Evolutionary conservation across 176 grass and related monocot genomes (phyloP), one percentile per base, ranked within the genome.

Genomic region (Aegilops speltoides): DNA sequence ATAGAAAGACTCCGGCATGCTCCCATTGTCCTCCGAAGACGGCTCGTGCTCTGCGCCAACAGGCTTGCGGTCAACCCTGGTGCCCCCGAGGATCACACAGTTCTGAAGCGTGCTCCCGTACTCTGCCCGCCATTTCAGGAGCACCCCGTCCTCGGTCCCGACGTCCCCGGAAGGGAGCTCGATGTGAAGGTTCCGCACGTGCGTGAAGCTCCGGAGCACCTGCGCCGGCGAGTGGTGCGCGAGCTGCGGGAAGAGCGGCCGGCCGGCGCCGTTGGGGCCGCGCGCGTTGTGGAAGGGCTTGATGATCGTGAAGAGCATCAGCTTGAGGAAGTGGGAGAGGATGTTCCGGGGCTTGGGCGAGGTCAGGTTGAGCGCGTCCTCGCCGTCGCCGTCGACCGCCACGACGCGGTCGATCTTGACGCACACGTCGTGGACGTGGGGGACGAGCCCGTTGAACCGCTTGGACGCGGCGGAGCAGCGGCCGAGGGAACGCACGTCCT

Each of bases 1-100:
- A 69, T 94, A 94, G 91, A 98, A 96, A 26, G 96, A 98, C 79
- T 98, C 96, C 3, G 93, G 93, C 83, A 98, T 98, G 90, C 90
- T 96, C 36, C 93, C 93, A 73, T 93, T 94, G 77, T 98, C 92
- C 57, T 98, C 96, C 0, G 64, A 74, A 38, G 85, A 52, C 2
- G 40, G 64, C 41, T 88, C 82, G 4, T 79, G 77, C 54, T 92
- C 89, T 26, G 82, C 56, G 20, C 48, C 79, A 33, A 82, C 62
- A 41, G 83, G 84, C 86, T 88, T 95, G 25, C 73, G 88, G 78
- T 91, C 88, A 28, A 94, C 86, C 16, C 59, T 60, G 59, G 93
- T 98, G 37, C 93, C 96, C 16, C 93, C 93, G 8, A 98, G 78
- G 22, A 98, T 95, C 54, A 98, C 89, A 61, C 96, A 98, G 78